A percentile compares a stretch with the other conserved stretches of the same genome.
Conservation (phyloP, 2,329 filamentous ascomycete species). For the Cryphonectria japonica region DNA sequence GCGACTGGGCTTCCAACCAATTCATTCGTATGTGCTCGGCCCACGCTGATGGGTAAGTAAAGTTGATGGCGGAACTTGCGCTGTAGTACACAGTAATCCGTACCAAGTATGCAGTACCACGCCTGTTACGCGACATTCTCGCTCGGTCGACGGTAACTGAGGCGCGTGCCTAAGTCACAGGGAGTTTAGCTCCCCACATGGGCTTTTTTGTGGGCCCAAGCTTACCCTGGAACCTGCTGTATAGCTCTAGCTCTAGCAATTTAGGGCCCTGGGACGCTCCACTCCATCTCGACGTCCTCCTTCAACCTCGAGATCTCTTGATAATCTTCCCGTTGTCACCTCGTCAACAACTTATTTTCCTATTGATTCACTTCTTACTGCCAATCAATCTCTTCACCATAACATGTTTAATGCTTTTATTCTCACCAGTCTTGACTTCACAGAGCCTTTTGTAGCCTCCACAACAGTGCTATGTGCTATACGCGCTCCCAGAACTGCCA, state of each 20-base stretch:
- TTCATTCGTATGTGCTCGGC: not conserved
- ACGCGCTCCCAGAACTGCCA: not conserved
- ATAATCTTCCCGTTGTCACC: not conserved
- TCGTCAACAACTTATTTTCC: not conserved
- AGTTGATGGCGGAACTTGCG: not conserved
- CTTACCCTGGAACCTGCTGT: not conserved
- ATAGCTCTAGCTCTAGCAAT: not conserved
- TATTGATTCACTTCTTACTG: not conserved
- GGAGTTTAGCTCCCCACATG: conserved; percentile 19
- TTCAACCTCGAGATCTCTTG: not conserved
- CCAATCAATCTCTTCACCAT: not conserved
- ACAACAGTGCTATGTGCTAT: not conserved
- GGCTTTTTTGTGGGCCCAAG: conserved; percentile 24
- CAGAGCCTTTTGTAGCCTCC: not conserved
- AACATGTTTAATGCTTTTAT: not conserved
- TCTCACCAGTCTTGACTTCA: not conserved
- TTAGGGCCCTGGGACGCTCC: not conserved
- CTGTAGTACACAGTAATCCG: not conserved
- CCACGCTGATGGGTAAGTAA: conserved; percentile 6
- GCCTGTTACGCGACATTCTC: conserved; percentile 2
- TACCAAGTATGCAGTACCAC: not conserved
- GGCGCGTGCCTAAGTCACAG: conserved; percentile 8
- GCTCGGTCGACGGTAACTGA: not conserved
- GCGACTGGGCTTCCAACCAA: not conserved
- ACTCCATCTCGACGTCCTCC: not conserved